phyloP scores from a whole-genome alignment of 495 filamentous ascomycete species.

The Penicillium egyptiacum region DNA sequence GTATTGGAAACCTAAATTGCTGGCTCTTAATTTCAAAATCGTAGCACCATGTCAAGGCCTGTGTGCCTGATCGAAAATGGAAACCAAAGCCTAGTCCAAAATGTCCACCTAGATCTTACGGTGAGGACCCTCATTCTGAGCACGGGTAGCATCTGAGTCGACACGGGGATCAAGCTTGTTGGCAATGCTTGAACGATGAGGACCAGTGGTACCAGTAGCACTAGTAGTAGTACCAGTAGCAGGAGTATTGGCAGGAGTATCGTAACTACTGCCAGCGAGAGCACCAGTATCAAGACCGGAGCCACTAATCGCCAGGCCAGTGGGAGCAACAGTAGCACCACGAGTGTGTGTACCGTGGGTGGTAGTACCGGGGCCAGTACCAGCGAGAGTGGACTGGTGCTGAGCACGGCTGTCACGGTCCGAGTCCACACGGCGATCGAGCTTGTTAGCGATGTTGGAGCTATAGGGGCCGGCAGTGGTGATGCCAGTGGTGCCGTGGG shows the following conservation, averaged over 20 bases:
- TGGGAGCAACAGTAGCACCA: background rate
- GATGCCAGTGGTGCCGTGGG: background rate
- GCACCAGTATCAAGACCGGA: background rate
- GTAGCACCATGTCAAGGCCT: conserved; percentile 7
- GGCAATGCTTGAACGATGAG: conserved; percentile 36
- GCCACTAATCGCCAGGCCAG: background rate
- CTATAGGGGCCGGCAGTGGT: conserved; percentile 2
- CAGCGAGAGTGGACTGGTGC: background rate
- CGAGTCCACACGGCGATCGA: conserved; percentile 10
- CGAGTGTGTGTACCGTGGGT: background rate
- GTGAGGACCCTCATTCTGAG: background rate
- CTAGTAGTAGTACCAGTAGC: background rate
- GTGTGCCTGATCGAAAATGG: too few species aligned
- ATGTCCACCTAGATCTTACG: conserved; percentile 1
- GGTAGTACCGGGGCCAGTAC: background rate
- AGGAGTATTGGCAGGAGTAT: background rate
- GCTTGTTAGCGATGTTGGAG: conserved; percentile 10
- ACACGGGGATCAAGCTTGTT: conserved; percentile 52
- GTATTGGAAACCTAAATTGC: background rate
- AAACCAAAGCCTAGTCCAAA: background rate
- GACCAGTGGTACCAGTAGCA: conserved; percentile 15
- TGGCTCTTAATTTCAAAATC: conserved; percentile 8
- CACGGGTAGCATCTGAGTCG: conserved; percentile 22
- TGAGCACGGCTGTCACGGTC: conserved; percentile 5
- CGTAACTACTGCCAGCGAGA: conserved; percentile 6